Evolutionary conservation across 371 early-diverging fungal species (phyloP).

Genomic region (Mucor saturninus): DNA sequence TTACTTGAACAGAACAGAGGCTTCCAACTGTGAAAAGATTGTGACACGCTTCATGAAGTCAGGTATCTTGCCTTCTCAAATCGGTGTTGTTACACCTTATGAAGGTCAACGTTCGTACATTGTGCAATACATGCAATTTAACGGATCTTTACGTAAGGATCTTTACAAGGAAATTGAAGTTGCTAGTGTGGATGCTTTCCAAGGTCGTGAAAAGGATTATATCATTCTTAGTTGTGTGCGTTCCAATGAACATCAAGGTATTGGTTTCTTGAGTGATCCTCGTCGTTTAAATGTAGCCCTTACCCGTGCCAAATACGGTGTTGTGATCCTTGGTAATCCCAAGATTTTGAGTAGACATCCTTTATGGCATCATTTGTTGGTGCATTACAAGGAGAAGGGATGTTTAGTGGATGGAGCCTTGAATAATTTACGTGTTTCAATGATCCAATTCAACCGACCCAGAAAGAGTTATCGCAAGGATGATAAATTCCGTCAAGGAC

Average conservation of each 20-base stretch:
- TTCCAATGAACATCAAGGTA: conserved; percentile 96
- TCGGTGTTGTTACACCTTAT: conserved; percentile 99
- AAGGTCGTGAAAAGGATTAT: conserved; percentile 99
- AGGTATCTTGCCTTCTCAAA: conserved; percentile 88
- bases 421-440: conserved; percentile 82
- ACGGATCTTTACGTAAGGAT: conserved; percentile 88
- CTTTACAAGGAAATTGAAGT: conserved; percentile 97
- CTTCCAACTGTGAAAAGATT: conserved; percentile 91
- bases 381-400: conserved; percentile 89
- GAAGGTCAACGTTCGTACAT: conserved; percentile 98
- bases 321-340: conserved; percentile 97
- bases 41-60: conserved; percentile 92
- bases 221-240: conserved; percentile 98
- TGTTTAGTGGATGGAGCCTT: conserved; percentile 96
- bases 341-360: conserved; percentile 92
- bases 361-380: conserved; percentile 95
- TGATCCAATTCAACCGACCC: conserved; percentile 87
- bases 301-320: conserved; percentile 95
- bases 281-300: conserved; percentile 98
- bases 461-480: conserved; percentile 64
- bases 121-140: conserved; percentile 93
- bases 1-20: conserved; percentile 93
- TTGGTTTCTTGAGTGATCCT: conserved; percentile 98
- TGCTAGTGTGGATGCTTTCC: conserved; percentile 99
- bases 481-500: conserved; percentile 68